Conservation (phyloP, 1,284 basidiomycete species). For the Trichosporon ovoides region DNA sequence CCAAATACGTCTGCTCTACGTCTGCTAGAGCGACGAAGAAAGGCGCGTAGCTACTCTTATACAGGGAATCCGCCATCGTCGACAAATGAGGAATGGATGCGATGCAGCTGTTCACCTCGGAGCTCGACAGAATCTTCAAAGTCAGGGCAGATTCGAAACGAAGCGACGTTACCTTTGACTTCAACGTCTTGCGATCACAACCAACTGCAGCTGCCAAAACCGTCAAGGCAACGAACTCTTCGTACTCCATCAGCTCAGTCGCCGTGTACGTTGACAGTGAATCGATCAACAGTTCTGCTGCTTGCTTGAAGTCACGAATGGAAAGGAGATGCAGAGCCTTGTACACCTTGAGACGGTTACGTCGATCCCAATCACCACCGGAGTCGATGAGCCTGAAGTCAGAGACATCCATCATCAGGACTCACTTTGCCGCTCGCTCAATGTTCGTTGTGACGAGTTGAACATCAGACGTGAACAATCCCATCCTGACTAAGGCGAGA, state of each 20-base stretch:
- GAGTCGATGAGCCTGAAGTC: constrained; percentile 76
- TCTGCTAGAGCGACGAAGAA: constrained; percentile 88
- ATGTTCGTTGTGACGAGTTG: constrained; percentile 69
- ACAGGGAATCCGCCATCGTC: constrained; percentile 58
- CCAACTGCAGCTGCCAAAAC: constrained; percentile 75
- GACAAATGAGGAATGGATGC: constrained; percentile 52
- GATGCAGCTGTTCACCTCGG: constrained; percentile 53
- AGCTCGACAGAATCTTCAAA: constrained; percentile 53
- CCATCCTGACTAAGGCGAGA: constrained; percentile 81
- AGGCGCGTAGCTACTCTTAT: constrained; percentile 89
- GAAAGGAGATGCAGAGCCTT: constrained; percentile 79
- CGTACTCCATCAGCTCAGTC: constrained; percentile 80
- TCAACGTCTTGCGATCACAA: constrained; percentile 77
- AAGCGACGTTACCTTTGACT: constrained; percentile 68
- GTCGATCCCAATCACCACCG: constrained; percentile 96
- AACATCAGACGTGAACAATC: constrained; percentile 84
- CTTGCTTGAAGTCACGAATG: constrained; percentile 69
- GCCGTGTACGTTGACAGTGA: constrained; percentile 92
- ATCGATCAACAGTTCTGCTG: constrained; percentile 73
- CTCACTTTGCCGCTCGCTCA: constrained; percentile 73
- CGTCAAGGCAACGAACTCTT: constrained; percentile 83
- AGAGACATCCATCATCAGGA: constrained; percentile 15
- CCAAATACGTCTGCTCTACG: constrained; percentile 78
- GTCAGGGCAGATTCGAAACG: constrained; percentile 4
- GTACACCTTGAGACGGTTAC: constrained; percentile 95